These are phyloP conservation scores for Leptographium lundbergii DNA, from an alignment of 2,329 filamentous ascomycete genomes.

Conservation along the genomic window DNA sequence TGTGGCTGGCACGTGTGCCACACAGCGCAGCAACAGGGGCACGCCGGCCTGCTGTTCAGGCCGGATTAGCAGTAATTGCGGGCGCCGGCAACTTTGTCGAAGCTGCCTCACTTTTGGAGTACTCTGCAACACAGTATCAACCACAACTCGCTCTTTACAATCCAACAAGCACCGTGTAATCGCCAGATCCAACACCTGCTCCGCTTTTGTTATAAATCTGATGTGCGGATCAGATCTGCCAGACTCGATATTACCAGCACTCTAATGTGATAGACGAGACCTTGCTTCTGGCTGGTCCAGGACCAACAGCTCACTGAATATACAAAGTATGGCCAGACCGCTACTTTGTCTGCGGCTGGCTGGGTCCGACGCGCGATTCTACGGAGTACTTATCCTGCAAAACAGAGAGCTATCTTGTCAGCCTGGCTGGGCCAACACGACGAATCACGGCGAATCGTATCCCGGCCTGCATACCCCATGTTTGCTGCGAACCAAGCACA, in stretches of 20 bases:
- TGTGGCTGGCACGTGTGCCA: not conserved
- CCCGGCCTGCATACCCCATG: not conserved
- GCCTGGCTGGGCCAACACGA: not conserved
- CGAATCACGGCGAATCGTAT: not conserved
- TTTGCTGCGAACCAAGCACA: not conserved
- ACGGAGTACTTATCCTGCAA: not conserved
- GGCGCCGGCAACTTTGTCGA: not conserved
- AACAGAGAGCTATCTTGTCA: not conserved
- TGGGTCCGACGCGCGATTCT: not conserved
- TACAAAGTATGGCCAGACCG: not conserved
- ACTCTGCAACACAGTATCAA: not conserved
- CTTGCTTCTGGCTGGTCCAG: not conserved
- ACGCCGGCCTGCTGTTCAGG: not conserved
- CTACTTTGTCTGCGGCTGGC: not conserved
- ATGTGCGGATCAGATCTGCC: not conserved
- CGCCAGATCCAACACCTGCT: not conserved
- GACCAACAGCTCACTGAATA: no score
- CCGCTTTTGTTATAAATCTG: not conserved
- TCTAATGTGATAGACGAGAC: not conserved
- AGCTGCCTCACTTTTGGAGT: not conserved
- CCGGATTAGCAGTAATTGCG: conserved; percentile 6
- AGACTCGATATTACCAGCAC: not conserved
- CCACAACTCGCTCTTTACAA: not conserved
- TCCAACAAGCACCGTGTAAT: not conserved
- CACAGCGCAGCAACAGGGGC: not conserved